Percentiles rank a stretch among this genome's conserved stretches.
Evolutionary conservation across 495 filamentous ascomycete species (phyloP).

Genomic region (Astrothelium macrocarpum): DNA sequence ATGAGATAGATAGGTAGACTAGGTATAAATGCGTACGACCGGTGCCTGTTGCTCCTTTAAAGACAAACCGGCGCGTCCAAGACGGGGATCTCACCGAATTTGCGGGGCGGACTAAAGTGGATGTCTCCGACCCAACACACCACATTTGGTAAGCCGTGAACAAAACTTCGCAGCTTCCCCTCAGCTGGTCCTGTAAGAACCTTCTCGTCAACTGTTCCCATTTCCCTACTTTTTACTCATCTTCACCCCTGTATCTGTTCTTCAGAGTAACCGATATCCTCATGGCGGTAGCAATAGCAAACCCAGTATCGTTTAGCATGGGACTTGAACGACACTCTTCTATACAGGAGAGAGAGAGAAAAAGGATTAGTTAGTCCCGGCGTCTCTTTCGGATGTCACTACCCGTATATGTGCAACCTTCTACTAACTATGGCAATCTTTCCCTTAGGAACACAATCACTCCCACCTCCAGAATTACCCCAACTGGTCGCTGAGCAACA

Average conservation of each 20-base stretch:
- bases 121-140: too few species aligned
- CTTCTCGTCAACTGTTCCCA: neutral
- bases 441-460: conserved; percentile 70
- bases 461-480: conserved; percentile 82
- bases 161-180: neutral
- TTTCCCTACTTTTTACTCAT: neutral
- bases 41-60: neutral
- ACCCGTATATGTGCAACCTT: neutral
- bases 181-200: neutral
- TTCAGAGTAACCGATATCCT: neutral
- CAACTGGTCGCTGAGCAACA: conserved; percentile 90
- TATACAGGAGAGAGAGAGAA: neutral
- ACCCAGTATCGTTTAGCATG: neutral
- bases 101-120: neutral
- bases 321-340: conserved; percentile 2
- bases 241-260: too few species aligned
- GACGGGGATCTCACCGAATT: neutral
- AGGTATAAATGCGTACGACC: too few species aligned
- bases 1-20: too few species aligned
- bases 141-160: too few species aligned
- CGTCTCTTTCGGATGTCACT: neutral
- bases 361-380: neutral
- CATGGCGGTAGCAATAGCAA: neutral
- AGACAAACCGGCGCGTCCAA: neutral
- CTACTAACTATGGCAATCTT: conserved; percentile 7